Conservation (phyloP, 176 grass and related monocot species). For the Elymus sibiricus region DNA sequence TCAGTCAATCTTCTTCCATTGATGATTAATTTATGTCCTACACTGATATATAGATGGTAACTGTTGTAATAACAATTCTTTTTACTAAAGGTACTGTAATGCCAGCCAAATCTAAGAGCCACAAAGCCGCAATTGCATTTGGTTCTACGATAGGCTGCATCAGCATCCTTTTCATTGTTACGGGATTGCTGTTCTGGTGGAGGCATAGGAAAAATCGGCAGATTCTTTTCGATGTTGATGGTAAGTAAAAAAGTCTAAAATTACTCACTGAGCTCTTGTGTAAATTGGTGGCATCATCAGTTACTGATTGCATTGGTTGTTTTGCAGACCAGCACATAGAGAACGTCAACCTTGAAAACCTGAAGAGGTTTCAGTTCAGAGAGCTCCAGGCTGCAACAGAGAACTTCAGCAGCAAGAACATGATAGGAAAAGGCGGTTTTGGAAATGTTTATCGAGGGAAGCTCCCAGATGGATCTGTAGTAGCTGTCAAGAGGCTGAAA, state of each 20-base stretch:
- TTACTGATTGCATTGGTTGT: conserved; percentile 14
- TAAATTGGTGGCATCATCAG: conserved; percentile 1
- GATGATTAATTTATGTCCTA: not conserved
- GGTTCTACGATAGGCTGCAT: conserved; percentile 53
- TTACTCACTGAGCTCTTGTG: not conserved
- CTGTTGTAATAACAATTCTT: conserved; percentile 20
- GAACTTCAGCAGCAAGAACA: conserved; percentile 76
- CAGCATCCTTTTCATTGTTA: conserved; percentile 40
- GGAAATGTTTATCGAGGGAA: conserved; percentile 73
- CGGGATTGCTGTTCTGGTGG: conserved; percentile 71
- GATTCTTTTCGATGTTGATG: conserved; percentile 52
- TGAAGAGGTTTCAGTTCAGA: conserved; percentile 75
- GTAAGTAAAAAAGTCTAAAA: conserved; percentile 39
- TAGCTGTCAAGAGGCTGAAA: conserved; percentile 76
- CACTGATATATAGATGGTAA: not conserved
- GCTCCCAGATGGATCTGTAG: conserved; percentile 56
- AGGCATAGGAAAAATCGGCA: conserved; percentile 42
- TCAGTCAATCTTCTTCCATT: not conserved
- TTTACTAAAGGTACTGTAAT: conserved; percentile 33
- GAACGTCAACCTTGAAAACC: conserved; percentile 54
- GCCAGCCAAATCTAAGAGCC: conserved; percentile 39
- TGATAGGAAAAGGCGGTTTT: conserved; percentile 76
- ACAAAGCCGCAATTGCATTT: conserved; percentile 58
- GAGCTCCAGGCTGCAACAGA: conserved; percentile 77
- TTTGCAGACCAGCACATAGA: conserved; percentile 64